Evolutionary conservation across 192 early-diverging fungal species (phyloP), one percentile per base, ranked within the genome.

Genomic region (Chytriomyces confervae): DNA sequence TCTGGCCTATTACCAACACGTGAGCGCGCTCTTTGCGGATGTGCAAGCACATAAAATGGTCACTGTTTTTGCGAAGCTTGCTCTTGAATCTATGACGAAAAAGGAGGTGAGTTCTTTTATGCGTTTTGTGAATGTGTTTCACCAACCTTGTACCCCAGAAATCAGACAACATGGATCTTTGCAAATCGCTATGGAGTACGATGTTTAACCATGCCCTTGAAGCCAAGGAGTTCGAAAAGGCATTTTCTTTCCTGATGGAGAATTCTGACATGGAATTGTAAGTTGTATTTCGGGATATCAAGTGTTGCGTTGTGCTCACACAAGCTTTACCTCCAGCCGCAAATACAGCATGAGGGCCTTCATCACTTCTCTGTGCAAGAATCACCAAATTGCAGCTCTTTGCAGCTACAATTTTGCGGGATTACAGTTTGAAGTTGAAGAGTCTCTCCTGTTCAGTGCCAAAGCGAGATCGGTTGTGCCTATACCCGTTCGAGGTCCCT

Each of bases 371-470:
- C 48, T 82, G 13, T 79, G 78, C 66, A 66, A 80, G 51, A 49
- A n/a, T 36, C 65, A 69, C 74, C 45, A 81, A 27, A 76, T 83
- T 63, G 70, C 81, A 9, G 77, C 49, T 20, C 36, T 85, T 10
- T 83, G 73, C 61, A 44, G 24, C 5, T 85, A 64, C 50, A n/a
- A 69, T 8, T 83, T 85, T 66, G 63, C 47, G n/a, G 75, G 65
- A 24, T 48, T 83, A 2, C 77, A 81, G 51, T 61, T 62, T 16
- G 81, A 85, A 46, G 81, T 85, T 18, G 84, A 85, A 75, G 53
- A 76, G 20, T 72, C 72, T 9, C 64, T 85, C 27, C 10, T 67
- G 1, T 76, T 77, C 50, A 79, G 81, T 43, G 77, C 80, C 13
- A 48, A 77, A 27, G 48, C 74, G 23, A 27, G 74, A 18, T 66